These are phyloP conservation scores for Candida germanica DNA, from an alignment of 805 yeast species.

Conservation along the genomic window DNA sequence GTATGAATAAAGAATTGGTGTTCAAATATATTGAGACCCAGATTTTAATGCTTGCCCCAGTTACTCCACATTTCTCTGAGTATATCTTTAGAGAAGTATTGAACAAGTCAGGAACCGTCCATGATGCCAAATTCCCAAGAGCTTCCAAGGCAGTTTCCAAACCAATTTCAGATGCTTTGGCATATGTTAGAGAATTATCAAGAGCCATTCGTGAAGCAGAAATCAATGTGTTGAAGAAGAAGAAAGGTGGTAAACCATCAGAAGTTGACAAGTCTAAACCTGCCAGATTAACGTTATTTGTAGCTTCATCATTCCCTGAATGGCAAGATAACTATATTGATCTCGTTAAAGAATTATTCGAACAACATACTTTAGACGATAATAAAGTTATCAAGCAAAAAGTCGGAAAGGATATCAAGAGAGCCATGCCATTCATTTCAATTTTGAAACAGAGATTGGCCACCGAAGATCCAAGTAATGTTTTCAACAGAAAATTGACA, in stretches of 20 bases:
- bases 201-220: constrained; percentile 92
- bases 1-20: constrained; percentile 83
- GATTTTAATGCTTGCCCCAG: constrained; percentile 79
- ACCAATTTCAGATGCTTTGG: constrained; percentile 63
- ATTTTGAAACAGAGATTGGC: constrained; percentile 76
- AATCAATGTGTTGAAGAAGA: constrained; percentile 71
- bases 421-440: constrained; percentile 96
- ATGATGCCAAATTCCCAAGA: constrained; percentile 77
- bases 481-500: constrained; percentile 84
- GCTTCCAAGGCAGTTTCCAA: constrained; percentile 64
- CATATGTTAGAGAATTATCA: constrained; percentile 72
- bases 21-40: constrained; percentile 82
- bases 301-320: constrained; percentile 76
- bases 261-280: constrained; percentile 77
- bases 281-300: constrained; percentile 64
- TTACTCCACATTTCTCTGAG: constrained; percentile 96
- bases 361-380: constrained; percentile 59
- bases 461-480: constrained; percentile 66
- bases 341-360: constrained; percentile 74
- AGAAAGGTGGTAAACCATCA: constrained; percentile 77
- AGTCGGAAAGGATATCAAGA: constrained; percentile 88
- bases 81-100: constrained; percentile 82
- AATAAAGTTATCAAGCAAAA: constrained; percentile 59
- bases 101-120: constrained; percentile 62
- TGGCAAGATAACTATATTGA: constrained; percentile 62